A percentile compares a stretch with the other conserved stretches of the same genome.
Evolutionary conservation across 2,329 filamentous ascomycete genomes (phyloP).

Genomic region (Ophiobolus disseminans): DNA sequence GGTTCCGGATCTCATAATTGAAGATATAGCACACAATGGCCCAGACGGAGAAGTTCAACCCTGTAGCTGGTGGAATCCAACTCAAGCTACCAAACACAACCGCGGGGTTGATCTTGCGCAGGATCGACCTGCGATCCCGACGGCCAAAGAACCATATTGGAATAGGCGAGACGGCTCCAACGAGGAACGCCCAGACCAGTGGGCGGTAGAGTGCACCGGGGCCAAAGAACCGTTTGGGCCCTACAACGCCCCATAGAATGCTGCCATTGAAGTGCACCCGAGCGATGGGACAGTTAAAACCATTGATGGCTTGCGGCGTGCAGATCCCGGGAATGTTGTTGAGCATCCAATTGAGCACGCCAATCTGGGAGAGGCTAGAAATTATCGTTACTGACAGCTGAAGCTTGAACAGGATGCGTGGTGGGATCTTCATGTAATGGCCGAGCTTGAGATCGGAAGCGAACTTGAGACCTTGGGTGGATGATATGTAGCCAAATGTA

Average conservation of each 20-base stretch:
- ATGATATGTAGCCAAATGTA: slow-evolving; percentile 88
- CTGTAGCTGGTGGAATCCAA: slow-evolving; percentile 84
- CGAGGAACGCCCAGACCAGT: slow-evolving; percentile 80
- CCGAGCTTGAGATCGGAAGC: slow-evolving; percentile 86
- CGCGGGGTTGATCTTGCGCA: slow-evolving; percentile 80
- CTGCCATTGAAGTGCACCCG: slow-evolving; percentile 90
- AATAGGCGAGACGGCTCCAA: slow-evolving; percentile 77
- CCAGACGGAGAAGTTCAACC: slow-evolving; percentile 89
- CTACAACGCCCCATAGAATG: slow-evolving; percentile 89
- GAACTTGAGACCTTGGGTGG: slow-evolving; percentile 88
- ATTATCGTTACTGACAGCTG: slow-evolving; percentile 78
- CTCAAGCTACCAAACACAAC: slow-evolving; percentile 82
- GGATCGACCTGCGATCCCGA: slow-evolving; percentile 63
- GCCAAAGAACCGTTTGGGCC: slow-evolving; percentile 83
- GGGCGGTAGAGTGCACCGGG: slow-evolving; percentile 74
- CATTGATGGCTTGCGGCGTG: slow-evolving; percentile 79
- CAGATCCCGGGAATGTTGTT: slow-evolving; percentile 77
- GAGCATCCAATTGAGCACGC: slow-evolving; percentile 91
- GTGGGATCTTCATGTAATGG: slow-evolving; percentile 87
- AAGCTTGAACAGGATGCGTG: slow-evolving; percentile 77
- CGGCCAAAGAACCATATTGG: slow-evolving; percentile 74
- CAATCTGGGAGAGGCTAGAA: slow-evolving; percentile 81
- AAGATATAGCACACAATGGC: slow-evolving; percentile 84
- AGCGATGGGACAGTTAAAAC: slow-evolving; percentile 86
- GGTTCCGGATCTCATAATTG: slow-evolving; percentile 75